These are phyloP conservation scores for Alternaria sp. DNA, from an alignment of 2,329 filamentous ascomycete genomes.

Conservation along the genomic window DNA sequence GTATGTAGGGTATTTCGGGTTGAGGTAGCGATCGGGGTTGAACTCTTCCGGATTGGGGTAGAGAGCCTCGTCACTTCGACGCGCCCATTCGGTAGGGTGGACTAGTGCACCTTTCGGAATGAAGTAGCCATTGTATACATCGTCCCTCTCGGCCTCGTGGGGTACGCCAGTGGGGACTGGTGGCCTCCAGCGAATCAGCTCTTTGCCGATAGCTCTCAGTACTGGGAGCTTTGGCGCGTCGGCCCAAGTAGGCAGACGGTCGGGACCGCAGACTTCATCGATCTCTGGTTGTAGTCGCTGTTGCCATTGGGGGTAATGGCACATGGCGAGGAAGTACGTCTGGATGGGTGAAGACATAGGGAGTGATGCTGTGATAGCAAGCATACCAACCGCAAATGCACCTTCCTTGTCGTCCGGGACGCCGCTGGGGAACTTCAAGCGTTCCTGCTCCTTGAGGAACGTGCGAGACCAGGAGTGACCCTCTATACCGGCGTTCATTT, in stretches of 20 bases:
- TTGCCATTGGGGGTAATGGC: constrained; percentile 61
- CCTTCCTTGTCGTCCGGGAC: constrained; percentile 5
- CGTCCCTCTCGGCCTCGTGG: constrained; percentile 22
- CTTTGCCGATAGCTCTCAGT: constrained; percentile 25
- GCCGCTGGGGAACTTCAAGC: constrained; percentile 10
- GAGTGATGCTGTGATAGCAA: constrained; percentile 12
- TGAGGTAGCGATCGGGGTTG: constrained; percentile 66
- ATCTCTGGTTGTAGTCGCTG: constrained; percentile 65
- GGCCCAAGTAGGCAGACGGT: constrained; percentile 19
- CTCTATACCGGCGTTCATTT: constrained; percentile 1
- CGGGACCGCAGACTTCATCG: constrained; percentile 62
- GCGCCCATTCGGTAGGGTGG: constrained; percentile 47
- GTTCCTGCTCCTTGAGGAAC: constrained; percentile 8
- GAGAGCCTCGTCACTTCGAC: constrained; percentile 64
- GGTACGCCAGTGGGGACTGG: constrained; percentile 28
- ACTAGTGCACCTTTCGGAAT: constrained; percentile 29
- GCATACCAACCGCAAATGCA: constrained; percentile 12
- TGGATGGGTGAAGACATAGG: constrained; percentile 14
- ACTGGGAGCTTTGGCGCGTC: constrained; percentile 22
- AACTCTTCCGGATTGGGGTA: constrained; percentile 68
- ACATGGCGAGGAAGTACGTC: constrained; percentile 32
- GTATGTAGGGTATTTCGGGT: constrained; percentile 23
- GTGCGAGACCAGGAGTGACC: constrained; percentile 13
- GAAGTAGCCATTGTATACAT: constrained; percentile 31
- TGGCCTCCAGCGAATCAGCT: constrained; percentile 29